These are phyloP conservation scores for Spergularia marina DNA, from an alignment of 148 eudicot genomes.

Conservation along the genomic window DNA sequence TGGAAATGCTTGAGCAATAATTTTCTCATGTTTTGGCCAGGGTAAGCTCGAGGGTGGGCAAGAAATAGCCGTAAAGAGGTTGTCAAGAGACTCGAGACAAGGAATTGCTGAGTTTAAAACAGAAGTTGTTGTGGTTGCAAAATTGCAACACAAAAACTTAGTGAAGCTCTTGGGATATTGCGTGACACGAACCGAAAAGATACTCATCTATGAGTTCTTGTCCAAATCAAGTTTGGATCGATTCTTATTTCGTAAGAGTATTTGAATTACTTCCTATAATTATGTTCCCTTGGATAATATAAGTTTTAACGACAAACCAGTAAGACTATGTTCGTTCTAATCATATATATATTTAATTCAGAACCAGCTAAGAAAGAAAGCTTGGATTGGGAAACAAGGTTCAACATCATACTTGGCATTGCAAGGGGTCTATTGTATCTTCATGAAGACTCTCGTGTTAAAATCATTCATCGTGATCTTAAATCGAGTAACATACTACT, in stretches of 20 bases:
- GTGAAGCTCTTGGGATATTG: slow-evolving; percentile 34
- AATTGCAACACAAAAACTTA: slow-evolving; percentile 16
- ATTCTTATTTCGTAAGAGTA: slow-evolving; percentile 24
- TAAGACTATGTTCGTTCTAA: neutral
- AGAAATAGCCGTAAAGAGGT: slow-evolving; percentile 18
- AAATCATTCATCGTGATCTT: slow-evolving; percentile 26
- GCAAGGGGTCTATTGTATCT: slow-evolving; percentile 26
- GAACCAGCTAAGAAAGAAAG: too few relatives aligned
- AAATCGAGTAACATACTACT: slow-evolving; percentile 34
- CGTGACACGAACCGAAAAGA: slow-evolving; percentile 21
- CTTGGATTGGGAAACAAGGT: too few relatives aligned
- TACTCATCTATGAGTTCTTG: slow-evolving; percentile 38
- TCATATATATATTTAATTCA: too few relatives aligned
- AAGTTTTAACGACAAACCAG: too few relatives aligned
- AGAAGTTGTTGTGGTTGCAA: slow-evolving; percentile 17
- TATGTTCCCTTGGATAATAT: too few relatives aligned
- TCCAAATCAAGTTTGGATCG: slow-evolving; percentile 40
- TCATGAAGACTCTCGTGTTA: slow-evolving; percentile 24
- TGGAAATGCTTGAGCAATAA: too few relatives aligned
- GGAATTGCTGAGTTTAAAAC: slow-evolving; percentile 17
- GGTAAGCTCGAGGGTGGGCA: neutral
- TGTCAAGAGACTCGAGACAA: slow-evolving; percentile 1
- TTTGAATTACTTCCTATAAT: neutral
- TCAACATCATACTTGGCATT: neutral
- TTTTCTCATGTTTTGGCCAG: neutral